Percentiles rank a stretch among this genome's conserved stretches.
Evolutionary conservation across 768 basidiomycete genomes (phyloP).

Genomic region (Ramaria rubella): DNA sequence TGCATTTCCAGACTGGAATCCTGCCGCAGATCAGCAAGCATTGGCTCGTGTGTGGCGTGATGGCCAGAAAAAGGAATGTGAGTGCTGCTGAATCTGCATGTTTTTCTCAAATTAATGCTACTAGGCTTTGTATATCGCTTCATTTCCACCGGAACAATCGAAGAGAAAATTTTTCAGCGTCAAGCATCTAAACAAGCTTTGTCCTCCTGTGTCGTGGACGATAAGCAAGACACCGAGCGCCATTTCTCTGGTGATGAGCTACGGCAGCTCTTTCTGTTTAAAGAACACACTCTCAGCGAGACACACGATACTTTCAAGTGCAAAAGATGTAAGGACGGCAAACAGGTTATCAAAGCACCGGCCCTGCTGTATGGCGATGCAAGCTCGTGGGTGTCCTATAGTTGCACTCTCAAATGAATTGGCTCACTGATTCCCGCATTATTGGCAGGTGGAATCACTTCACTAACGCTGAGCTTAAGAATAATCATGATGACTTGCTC

Average conservation of each 20-base stretch:
- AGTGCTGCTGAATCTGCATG: slow-evolving; percentile 21
- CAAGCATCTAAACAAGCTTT: slow-evolving; percentile 95
- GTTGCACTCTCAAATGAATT: background rate
- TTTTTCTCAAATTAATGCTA: background rate
- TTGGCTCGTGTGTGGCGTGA: slow-evolving; percentile 99
- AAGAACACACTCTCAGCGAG: slow-evolving; percentile 79
- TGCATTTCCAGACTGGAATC: slow-evolving; percentile 92
- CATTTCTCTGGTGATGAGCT: slow-evolving; percentile 90
- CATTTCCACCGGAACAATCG: slow-evolving; percentile 93
- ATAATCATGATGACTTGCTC: slow-evolving; percentile 92
- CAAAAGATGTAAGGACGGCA: slow-evolving; percentile 82
- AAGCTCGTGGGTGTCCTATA: slow-evolving; percentile 70
- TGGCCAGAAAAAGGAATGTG: slow-evolving; percentile 99
- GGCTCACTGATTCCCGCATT: slow-evolving; percentile 7
- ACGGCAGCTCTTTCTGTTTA: slow-evolving; percentile 86
- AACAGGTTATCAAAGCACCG: slow-evolving; percentile 73
- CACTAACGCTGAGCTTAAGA: slow-evolving; percentile 78
- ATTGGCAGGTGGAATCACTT: slow-evolving; percentile 95
- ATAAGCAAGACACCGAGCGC: slow-evolving; percentile 90
- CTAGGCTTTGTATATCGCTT: slow-evolving; percentile 97
- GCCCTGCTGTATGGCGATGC: slow-evolving; percentile 94
- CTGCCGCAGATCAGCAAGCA: slow-evolving; percentile 96
- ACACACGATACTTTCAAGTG: slow-evolving; percentile 99
- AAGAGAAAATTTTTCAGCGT: slow-evolving; percentile 98
- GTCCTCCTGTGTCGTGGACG: slow-evolving; percentile 97